These are phyloP conservation scores for Conringia planisiliqua DNA, from an alignment of 345 rosid species.

Conservation along the genomic window DNA sequence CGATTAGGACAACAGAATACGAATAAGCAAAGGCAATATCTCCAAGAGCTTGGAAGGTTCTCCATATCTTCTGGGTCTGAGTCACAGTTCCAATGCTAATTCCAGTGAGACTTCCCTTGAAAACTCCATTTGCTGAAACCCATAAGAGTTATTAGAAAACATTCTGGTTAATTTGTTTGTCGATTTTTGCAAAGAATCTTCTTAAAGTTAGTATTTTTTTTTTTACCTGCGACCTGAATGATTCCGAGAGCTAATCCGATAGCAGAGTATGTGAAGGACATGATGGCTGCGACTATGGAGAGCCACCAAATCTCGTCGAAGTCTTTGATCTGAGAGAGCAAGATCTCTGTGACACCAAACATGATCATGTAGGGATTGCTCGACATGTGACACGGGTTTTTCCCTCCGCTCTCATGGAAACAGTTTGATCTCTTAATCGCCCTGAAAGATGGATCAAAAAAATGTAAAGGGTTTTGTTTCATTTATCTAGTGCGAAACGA, in stretches of 20 bases:
- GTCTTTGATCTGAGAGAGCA: slow-evolving; percentile 77
- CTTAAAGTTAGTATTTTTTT: background rate
- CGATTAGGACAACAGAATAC: slow-evolving; percentile 65
- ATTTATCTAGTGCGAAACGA: background rate
- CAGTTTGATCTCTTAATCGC: slow-evolving; percentile 78
- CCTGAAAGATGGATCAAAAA: slow-evolving; percentile 34
- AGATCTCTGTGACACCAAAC: slow-evolving; percentile 60
- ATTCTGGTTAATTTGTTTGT: background rate
- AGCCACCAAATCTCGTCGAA: slow-evolving; percentile 92
- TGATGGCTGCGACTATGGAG: slow-evolving; percentile 78
- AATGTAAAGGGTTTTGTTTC: background rate
- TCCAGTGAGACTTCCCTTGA: slow-evolving; percentile 74
- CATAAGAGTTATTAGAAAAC: background rate
- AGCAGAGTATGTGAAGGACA: slow-evolving; percentile 87
- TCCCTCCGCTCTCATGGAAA: slow-evolving; percentile 60
- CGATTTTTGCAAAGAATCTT: background rate
- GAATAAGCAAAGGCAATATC: slow-evolving; percentile 88
- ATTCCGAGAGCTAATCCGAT: slow-evolving; percentile 87
- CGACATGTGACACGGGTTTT: slow-evolving; percentile 56
- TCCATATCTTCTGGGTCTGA: slow-evolving; percentile 72
- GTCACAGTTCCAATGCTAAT: slow-evolving; percentile 60
- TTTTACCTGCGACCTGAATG: slow-evolving; percentile 54
- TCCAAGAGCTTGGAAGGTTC: slow-evolving; percentile 86
- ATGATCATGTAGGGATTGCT: slow-evolving; percentile 78
- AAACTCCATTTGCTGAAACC: slow-evolving; percentile 40